Conservation (phyloP, 2,329 filamentous ascomycete genomes). For the Paraphaeosphaeria sporulosa region DNA sequence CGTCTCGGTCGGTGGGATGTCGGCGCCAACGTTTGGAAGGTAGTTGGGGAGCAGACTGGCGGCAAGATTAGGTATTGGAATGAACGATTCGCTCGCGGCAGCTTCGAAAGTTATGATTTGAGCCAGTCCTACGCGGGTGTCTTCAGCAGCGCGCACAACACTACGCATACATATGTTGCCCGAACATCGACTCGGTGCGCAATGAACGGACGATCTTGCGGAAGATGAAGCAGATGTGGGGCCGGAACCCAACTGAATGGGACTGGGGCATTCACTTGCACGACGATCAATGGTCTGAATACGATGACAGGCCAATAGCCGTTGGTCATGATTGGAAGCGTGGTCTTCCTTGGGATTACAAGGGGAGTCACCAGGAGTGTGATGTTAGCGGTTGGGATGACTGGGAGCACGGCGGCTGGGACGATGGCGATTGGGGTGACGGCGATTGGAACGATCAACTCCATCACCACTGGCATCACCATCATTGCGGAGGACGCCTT, state of each 20-base stretch:
- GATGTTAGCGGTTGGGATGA: neutral
- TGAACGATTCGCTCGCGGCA: neutral
- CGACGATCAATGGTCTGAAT: neutral
- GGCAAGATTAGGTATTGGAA: neutral
- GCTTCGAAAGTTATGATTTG: conserved; percentile 1
- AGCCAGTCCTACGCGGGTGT: neutral
- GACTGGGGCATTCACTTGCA: neutral
- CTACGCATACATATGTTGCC: neutral
- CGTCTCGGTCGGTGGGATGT: no score
- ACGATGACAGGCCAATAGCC: neutral
- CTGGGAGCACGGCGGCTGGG: neutral
- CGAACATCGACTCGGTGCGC: neutral
- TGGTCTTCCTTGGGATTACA: neutral
- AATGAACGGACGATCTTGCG: neutral
- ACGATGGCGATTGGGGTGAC: neutral
- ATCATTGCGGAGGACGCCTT: neutral
- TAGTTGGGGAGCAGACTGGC: no score
- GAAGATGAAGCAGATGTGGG: neutral
- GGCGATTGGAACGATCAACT: neutral
- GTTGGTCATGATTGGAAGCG: neutral
- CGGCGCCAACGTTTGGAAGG: no score
- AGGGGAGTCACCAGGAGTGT: no score
- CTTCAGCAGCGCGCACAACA: neutral
- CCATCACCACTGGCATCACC: neutral
- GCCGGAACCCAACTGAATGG: neutral